Evolutionary conservation across 352 stramenopile species (phyloP).

Genomic region (Phytopythium litorale): DNA sequence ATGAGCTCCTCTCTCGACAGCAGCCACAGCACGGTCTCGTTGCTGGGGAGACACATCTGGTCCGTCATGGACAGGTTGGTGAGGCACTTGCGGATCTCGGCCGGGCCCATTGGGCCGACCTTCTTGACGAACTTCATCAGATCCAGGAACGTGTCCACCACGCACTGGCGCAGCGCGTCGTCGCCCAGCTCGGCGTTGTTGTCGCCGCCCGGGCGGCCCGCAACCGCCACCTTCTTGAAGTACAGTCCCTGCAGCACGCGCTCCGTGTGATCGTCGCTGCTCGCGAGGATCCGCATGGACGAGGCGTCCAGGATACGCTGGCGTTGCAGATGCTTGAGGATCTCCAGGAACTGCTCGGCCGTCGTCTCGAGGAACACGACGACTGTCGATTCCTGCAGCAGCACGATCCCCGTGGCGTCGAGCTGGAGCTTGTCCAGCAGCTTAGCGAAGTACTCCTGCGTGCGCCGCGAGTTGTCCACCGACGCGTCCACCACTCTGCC

Average conservation of each 20-base stretch:
- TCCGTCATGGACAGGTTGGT: constrained; percentile 59
- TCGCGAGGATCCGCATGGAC: constrained; percentile 54
- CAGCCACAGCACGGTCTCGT: constrained; percentile 53
- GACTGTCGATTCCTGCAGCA: constrained; percentile 48
- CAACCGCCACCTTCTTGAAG: constrained; percentile 58
- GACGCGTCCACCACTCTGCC: constrained; percentile 32
- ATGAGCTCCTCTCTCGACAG: constrained; percentile 58
- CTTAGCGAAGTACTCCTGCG: constrained; percentile 64
- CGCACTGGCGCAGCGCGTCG: constrained; percentile 34
- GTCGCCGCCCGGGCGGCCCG: constrained; percentile 12
- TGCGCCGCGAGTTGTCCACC: constrained; percentile 44
- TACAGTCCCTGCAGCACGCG: constrained; percentile 57
- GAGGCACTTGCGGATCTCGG: constrained; percentile 53
- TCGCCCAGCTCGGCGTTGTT: constrained; percentile 35
- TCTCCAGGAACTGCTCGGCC: constrained; percentile 44
- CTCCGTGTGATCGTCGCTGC: constrained; percentile 47
- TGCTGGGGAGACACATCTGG: constrained; percentile 53
- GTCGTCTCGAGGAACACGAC: constrained; percentile 62
- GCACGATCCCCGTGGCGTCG: constrained; percentile 49
- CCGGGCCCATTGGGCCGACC: constrained; percentile 41
- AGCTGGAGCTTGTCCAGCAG: constrained; percentile 50
- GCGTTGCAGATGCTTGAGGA: constrained; percentile 34
- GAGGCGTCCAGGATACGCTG: constrained; percentile 33
- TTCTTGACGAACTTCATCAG: constrained; percentile 62
- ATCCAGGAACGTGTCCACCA: constrained; percentile 47